Conservation (phyloP, 306 rosid genomes). For the Pterocarpus santalinus region DNA sequence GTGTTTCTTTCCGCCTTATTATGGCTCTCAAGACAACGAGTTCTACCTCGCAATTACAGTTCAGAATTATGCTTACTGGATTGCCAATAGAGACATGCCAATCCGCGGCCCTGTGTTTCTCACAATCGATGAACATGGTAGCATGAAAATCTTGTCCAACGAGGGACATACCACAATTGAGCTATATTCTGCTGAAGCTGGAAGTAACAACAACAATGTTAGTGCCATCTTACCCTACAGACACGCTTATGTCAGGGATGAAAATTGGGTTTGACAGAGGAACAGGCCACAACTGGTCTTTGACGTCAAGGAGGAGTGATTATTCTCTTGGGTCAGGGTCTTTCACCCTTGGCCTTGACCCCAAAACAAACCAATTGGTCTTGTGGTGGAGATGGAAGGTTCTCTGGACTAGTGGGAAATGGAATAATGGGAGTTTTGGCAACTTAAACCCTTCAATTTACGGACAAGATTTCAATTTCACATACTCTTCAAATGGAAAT, state of each 20-base stretch:
- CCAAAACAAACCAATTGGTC: conserved; percentile 15
- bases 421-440: conserved; percentile 23
- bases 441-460: neutral
- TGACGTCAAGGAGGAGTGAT: conserved; percentile 26
- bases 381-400: conserved; percentile 1
- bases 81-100: too few relatives aligned
- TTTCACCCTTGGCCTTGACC: conserved; percentile 27
- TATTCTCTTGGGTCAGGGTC: conserved; percentile 20
- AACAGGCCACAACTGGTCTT: neutral
- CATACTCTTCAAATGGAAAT: neutral
- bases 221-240: conserved; percentile 26
- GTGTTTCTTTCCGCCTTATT: too few relatives aligned
- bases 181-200: neutral
- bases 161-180: too few relatives aligned
- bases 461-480: neutral
- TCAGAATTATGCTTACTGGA: too few relatives aligned
- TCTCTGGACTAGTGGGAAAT: conserved; percentile 1
- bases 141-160: too few relatives aligned
- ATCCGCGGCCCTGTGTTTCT: too few relatives aligned
- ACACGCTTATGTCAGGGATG: conserved; percentile 26
- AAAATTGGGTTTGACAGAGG: conserved; percentile 18
- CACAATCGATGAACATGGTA: too few relatives aligned
- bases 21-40: too few relatives aligned
- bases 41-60: too few relatives aligned
- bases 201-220: neutral